Base-by-base conservation (phyloP, 169 alveolate genomes). In the Sarcocystis neurona region DNA sequence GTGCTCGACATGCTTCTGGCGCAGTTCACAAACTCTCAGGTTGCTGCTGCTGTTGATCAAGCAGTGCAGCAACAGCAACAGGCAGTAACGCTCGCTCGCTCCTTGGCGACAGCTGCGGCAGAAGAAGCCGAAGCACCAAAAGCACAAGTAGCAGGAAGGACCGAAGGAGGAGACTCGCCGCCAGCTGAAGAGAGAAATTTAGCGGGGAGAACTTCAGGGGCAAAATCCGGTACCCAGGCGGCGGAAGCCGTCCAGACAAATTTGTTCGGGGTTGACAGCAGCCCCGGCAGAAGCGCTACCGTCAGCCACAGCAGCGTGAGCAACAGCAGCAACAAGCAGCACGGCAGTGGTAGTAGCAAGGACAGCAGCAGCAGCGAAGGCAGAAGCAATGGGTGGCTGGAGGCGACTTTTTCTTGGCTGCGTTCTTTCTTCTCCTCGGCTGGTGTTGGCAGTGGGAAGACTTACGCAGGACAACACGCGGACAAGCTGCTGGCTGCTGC, bases 171-270 rank as follows among this genome's bases (percentile, higher is more conserved):
- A n/a, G n/a, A 41, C 82, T n/a, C 53, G 34, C 39, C 37, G 18
- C 37, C 47, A 53, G 34, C 34, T 72, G 58, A 72, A 72, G 82
- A 1, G 82, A 72, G 82, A 53, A 4, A 72, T 39, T 10, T 72
- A 53, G 82, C 53, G 47, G 10, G 56, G 41, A 39, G 82, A 72
- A 39, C 34, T 72, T 4, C 43, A 30, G 34, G 44, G 44, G 39
- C 6, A 37, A 37, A 20, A 63, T 6, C 82, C 20, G 34, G 37
- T 47, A 72, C 8, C 75, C 41, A 63, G 75, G 30, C 75, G 75
- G 75, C 27, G 60, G 27, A 15, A 48, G 27, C 27, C 60, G 60
- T 15, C 60, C 60, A 48, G 15, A n/a, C n/a, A n/a, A n/a, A n/a
- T n/a, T n/a, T n/a, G 60, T 48, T 48, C 27, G 60, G 15, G 60